These are phyloP conservation scores for Groenewaldozyma tartarivorans DNA, from an alignment of 805 yeast species.

Conservation along the genomic window DNA sequence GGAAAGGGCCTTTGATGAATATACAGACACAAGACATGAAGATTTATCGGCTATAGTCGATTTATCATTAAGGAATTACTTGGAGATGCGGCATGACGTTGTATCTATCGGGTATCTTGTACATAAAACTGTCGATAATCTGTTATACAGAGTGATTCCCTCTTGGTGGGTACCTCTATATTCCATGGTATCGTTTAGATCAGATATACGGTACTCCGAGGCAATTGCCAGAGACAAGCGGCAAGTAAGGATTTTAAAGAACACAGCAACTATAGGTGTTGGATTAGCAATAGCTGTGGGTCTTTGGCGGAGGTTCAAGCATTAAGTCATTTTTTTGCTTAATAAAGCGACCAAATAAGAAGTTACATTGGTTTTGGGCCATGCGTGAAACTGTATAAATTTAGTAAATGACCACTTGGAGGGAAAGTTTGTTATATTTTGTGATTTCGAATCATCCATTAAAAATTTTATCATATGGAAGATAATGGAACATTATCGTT, in stretches of 20 bases:
- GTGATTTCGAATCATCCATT: no score
- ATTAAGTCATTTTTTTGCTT: no score
- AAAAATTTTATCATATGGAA: no score
- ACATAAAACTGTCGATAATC: constrained; percentile 59
- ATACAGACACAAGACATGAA: constrained; percentile 45
- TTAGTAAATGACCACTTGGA: no score
- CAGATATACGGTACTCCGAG: constrained; percentile 66
- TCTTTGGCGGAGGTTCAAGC: no score
- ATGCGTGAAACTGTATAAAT: no score
- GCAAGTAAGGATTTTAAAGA: constrained; percentile 43
- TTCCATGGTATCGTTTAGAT: constrained; percentile 85
- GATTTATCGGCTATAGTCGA: constrained; percentile 71
- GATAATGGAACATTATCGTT: no score
- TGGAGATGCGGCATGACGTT: constrained; percentile 81
- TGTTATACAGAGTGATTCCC: constrained; percentile 48
- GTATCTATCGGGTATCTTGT: constrained; percentile 48
- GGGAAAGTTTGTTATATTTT: no score
- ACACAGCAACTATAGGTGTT: constrained; percentile 2
- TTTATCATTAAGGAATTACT: constrained; percentile 70
- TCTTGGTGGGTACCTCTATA: constrained; percentile 77
- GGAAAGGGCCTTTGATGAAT: constrained; percentile 41
- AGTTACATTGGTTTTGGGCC: no score
- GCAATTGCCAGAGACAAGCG: constrained; percentile 48
- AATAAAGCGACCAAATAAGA: no score
- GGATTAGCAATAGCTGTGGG: constrained; percentile 4